These are phyloP conservation scores for Calocybe gangraenosa DNA, from an alignment of 768 basidiomycete species.

Conservation along the genomic window DNA sequence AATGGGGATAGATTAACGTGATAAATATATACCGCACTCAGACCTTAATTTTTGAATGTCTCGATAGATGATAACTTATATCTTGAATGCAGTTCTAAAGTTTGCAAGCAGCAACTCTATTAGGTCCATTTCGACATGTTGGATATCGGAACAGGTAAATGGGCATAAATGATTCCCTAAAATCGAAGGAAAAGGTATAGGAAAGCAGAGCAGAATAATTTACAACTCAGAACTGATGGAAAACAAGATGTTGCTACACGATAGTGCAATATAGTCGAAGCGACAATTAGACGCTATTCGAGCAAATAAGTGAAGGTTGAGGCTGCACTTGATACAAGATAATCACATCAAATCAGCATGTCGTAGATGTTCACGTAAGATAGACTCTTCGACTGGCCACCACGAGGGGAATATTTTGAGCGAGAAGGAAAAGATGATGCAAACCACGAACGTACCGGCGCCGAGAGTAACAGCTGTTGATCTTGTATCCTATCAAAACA, in stretches of 20 bases:
- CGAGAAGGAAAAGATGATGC: conserved; percentile 1
- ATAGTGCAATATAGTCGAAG: background rate
- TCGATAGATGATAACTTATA: background rate
- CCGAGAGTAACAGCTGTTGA: conserved; percentile 69
- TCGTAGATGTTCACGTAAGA: conserved; percentile 65
- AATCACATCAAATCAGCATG: conserved; percentile 64
- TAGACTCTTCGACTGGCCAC: conserved; percentile 61
- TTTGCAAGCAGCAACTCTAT: background rate
- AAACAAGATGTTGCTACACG: conserved; percentile 1
- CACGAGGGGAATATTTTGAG: conserved; percentile 1
- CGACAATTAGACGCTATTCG: conserved; percentile 7
- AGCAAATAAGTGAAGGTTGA: conserved; percentile 6
- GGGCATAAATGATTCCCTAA: background rate
- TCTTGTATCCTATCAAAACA: conserved; percentile 55
- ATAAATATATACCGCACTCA: conserved; percentile 5
- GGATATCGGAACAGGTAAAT: background rate
- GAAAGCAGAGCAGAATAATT: conserved; percentile 2
- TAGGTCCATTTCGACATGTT: background rate
- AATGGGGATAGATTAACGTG: conserved; percentile 18
- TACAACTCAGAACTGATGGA: conserved; percentile 1
- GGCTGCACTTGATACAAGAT: conserved; percentile 7
- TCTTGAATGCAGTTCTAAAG: background rate
- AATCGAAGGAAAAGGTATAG: background rate
- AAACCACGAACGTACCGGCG: conserved; percentile 40
- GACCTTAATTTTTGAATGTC: background rate